Base-by-base conservation (phyloP, 768 basidiomycete genomes). In the Gautieria morchelliformis region DNA sequence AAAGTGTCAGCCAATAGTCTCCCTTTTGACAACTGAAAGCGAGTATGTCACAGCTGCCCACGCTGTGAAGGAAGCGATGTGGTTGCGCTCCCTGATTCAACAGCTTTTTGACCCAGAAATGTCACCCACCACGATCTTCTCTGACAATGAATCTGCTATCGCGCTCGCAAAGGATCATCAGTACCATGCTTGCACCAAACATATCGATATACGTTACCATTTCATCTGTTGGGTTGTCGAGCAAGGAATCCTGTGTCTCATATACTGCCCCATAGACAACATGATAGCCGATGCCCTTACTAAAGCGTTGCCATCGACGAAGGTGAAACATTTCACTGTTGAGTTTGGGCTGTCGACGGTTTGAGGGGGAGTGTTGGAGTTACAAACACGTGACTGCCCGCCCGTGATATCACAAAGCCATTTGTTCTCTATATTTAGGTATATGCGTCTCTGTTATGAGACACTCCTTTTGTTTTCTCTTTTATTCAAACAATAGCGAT, bases 31-130 rank as follows among this genome's bases (percentile, higher is more conserved):
- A 4, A 63, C 63, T 11, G 73, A 78, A 62, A 72, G 76, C 1
- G 76, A 79, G 62, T 77, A 78, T 61, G 72, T 76, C 45, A 73
- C 75, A 2, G 62, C 67, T 0, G 62, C 65, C 14, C 64, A 74
- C 30, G 65, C 71, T 1, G 52, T 58, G 15, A 47, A 61, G 27
- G 62, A 71, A 54, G 61, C 60, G 0, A n/a, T 71, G 2, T 72
- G 68, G 68, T 39, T 65, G 17, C 53, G 52, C 2, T 52, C 22
- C 10, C 45, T 67, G 1, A 42, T 70, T 3, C 15, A 20, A 3
- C 61, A 65, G 48, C 32, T 68, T 12, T 17, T 40, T 42, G 40
- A 10, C 14, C 7, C 44, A 49, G 19, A 54, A 59, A 0, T 20
- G 55, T 52, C 30, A 39, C 60, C 11, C 58, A 64, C 44, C 40